These are phyloP conservation scores for Pseudogymnoascus sp. DNA, from an alignment of 2,329 filamentous ascomycete genomes.

Conservation along the genomic window DNA sequence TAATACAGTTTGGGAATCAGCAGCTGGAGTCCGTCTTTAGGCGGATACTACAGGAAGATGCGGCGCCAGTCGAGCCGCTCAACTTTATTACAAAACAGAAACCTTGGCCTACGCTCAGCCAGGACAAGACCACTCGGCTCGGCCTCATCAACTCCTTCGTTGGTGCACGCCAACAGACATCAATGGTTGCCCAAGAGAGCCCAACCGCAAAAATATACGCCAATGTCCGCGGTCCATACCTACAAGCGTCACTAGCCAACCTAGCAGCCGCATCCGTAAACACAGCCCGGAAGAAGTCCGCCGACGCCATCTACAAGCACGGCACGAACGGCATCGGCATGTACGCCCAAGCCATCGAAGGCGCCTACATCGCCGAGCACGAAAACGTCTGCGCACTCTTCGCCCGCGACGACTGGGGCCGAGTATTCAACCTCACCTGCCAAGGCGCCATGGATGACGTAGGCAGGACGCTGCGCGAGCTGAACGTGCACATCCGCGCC, in stretches of 20 bases:
- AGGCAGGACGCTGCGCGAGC: conserved; percentile 74
- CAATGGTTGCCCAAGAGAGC: conserved; percentile 45
- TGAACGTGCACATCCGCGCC: conserved; percentile 81
- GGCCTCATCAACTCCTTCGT: conserved; percentile 74
- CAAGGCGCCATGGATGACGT: conserved; percentile 74
- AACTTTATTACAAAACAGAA: conserved; percentile 87
- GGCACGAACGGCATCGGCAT: conserved; percentile 88
- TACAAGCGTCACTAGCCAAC: conserved; percentile 76
- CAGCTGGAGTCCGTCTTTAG: conserved; percentile 83
- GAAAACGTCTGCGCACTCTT: conserved; percentile 88
- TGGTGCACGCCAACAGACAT: conserved; percentile 48
- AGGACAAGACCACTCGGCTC: conserved; percentile 68
- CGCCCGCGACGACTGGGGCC: conserved; percentile 73
- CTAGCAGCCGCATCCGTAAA: conserved; percentile 80
- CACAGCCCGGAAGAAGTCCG: conserved; percentile 69
- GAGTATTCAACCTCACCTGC: conserved; percentile 72
- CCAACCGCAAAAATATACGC: conserved; percentile 77
- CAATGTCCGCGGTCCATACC: conserved; percentile 77
- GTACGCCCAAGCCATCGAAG: conserved; percentile 82
- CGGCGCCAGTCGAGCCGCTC: conserved; percentile 75
- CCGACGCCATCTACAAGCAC: conserved; percentile 76
- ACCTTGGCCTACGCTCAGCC: conserved; percentile 73
- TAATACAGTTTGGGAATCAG: conserved; percentile 71
- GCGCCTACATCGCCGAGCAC: conserved; percentile 80
- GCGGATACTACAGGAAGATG: conserved; percentile 69